Evolutionary conservation across 1,284 basidiomycete species (phyloP).

Genomic region (Agroathelia rolfsii): DNA sequence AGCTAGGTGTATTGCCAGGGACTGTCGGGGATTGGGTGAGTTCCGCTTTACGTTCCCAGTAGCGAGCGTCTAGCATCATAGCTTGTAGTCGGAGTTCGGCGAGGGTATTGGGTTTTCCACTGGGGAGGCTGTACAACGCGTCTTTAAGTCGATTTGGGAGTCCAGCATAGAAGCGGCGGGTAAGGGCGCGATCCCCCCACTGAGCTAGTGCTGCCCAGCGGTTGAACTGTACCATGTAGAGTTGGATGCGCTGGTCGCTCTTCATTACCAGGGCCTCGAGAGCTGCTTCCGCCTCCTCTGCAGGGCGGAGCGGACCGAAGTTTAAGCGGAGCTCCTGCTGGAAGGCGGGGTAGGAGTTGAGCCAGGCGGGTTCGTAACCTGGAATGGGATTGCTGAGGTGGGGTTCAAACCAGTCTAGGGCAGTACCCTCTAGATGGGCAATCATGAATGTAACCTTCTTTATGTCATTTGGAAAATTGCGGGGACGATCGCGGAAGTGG

Average conservation of each 20-base stretch:
- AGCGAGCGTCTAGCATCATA: no score
- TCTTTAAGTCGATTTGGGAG: constrained; percentile 9
- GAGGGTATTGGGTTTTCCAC: no score
- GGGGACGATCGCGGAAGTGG: no score
- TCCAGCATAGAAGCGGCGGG: constrained; percentile 7
- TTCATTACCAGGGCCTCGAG: constrained; percentile 5
- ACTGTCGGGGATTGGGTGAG: no score
- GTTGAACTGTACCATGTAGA: constrained; percentile 6
- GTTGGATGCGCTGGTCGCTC: background rate
- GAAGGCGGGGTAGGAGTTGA: constrained; percentile 5
- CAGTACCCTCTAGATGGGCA: no score
- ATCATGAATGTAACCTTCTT: no score
- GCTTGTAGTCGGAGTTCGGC: background rate
- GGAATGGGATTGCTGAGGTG: background rate
- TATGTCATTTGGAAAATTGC: no score
- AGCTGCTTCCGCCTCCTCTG: constrained; percentile 7
- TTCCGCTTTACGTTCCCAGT: constrained; percentile 1
- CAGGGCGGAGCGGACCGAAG: constrained; percentile 9
- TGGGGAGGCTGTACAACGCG: no score
- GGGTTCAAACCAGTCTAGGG: constrained; percentile 9
- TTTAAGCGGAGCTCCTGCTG: constrained; percentile 6
- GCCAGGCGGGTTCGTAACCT: constrained; percentile 1
- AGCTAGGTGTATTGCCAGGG: no score
- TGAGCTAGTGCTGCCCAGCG: background rate
- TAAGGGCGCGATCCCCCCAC: constrained; percentile 6